These are phyloP conservation scores for Blakeslea trispora DNA, from an alignment of 371 early-diverging fungal species.

Conservation along the genomic window DNA sequence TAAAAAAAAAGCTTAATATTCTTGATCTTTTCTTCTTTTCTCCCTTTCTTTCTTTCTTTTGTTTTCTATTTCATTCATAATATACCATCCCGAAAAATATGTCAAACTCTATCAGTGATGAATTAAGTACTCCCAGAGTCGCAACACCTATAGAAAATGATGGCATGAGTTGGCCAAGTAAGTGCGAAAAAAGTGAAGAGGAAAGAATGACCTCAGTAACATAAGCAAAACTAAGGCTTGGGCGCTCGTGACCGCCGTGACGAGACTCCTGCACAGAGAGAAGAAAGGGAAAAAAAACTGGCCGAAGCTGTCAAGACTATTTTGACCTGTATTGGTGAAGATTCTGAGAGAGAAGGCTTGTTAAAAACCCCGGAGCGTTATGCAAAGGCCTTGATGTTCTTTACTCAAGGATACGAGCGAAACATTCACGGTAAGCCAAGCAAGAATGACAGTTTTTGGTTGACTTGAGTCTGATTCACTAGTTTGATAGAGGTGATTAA, in stretches of 20 bases:
- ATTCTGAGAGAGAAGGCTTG: conserved; percentile 92
- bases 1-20: conserved; percentile 3
- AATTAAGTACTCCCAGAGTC: conserved; percentile 20
- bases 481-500: conserved; percentile 73
- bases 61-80: conserved; percentile 1
- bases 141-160: conserved; percentile 43
- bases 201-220: not conserved
- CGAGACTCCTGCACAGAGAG: conserved; percentile 73
- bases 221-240: conserved; percentile 40
- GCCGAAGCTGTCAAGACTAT: conserved; percentile 87
- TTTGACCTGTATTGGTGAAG: conserved; percentile 93
- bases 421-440: conserved; percentile 64
- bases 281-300: conserved; percentile 72
- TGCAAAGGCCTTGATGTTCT: conserved; percentile 96
- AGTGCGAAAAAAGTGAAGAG: conserved; percentile 9
- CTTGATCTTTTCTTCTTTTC: conserved; percentile 13
- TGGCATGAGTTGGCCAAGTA: conserved; percentile 60
- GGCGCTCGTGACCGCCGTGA: conserved; percentile 76
- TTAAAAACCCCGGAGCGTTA: conserved; percentile 95
- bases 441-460: not conserved
- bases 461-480: not conserved
- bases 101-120: conserved; percentile 10
- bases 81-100: not conserved
- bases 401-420: conserved; percentile 96
- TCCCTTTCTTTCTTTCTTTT: conserved; percentile 11